phyloP scores from a whole-genome alignment of 1,284 basidiomycete genomes.

The Gomphus bonarii region DNA sequence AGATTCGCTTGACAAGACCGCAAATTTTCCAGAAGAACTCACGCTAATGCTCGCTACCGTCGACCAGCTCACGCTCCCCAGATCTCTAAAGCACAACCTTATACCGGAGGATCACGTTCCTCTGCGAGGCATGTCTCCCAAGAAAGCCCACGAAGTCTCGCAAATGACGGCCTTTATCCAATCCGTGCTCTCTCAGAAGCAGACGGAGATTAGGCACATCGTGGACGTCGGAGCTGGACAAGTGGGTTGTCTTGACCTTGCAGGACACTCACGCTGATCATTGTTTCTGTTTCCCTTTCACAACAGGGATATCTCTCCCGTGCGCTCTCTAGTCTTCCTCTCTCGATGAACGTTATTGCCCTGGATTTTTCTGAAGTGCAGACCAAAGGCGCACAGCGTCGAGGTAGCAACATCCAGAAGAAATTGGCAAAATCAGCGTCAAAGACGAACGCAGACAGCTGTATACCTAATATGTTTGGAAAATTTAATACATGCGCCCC shows the following conservation, averaged over 20 bases:
- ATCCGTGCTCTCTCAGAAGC: slow-evolving; percentile 18
- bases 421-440: slow-evolving; percentile 10
- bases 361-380: slow-evolving; percentile 38
- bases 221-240: slow-evolving; percentile 48
- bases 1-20: slow-evolving; percentile 15
- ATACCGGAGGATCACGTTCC: background rate
- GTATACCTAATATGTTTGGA: background rate
- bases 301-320: slow-evolving; percentile 40
- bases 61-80: slow-evolving; percentile 8
- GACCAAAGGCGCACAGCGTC: slow-evolving; percentile 31
- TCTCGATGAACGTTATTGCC: slow-evolving; percentile 34
- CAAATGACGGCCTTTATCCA: slow-evolving; percentile 33
- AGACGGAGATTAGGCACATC: slow-evolving; percentile 21
- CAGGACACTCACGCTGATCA: background rate
- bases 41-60: slow-evolving; percentile 10
- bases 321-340: slow-evolving; percentile 24
- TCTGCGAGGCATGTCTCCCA: slow-evolving; percentile 37
- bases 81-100: background rate
- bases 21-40: slow-evolving; percentile 17
- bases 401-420: slow-evolving; percentile 18
- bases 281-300: background rate
- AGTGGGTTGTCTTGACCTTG: slow-evolving; percentile 22
- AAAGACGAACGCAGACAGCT: background rate
- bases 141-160: slow-evolving; percentile 42
- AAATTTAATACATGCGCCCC: background rate